A percentile compares a stretch with the other conserved stretches of the same genome.
Conservation (phyloP, 805 yeast genomes). For the Candida insectalens region DNA sequence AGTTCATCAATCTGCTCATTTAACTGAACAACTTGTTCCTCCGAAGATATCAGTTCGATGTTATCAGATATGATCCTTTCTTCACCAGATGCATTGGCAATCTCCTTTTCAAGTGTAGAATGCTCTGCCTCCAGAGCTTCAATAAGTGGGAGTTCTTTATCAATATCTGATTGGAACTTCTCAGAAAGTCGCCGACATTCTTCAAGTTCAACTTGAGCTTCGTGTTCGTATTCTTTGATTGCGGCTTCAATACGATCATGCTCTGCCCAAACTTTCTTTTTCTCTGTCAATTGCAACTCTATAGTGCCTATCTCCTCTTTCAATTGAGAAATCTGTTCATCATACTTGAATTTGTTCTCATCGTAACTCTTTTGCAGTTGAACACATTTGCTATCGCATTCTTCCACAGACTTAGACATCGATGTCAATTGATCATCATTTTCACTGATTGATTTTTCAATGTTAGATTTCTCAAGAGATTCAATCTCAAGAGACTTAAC, state of each 20-base stretch:
- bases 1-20: conserved; percentile 22
- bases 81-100: conserved; percentile 44
- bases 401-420: too few relatives aligned
- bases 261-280: conserved; percentile 33
- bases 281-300: conserved; percentile 15
- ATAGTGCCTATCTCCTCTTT: conserved; percentile 1
- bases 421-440: too few relatives aligned
- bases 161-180: conserved; percentile 10
- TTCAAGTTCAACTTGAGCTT: conserved; percentile 9
- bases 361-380: conserved; percentile 4
- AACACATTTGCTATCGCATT: too few relatives aligned
- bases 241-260: conserved; percentile 35
- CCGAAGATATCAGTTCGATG: conserved; percentile 34
- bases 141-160: background rate
- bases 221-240: conserved; percentile 23
- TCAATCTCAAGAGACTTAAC: conserved; percentile 46
- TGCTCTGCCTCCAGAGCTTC: conserved; percentile 42
- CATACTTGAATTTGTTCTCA: background rate
- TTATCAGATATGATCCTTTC: conserved; percentile 46
- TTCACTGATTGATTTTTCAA: conserved; percentile 29
- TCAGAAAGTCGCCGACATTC: conserved; percentile 23
- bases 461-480: conserved; percentile 34
- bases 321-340: background rate
- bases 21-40: conserved; percentile 24
- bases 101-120: conserved; percentile 54